Evolutionary conservation across 2,329 filamentous ascomycete genomes (phyloP).

Genomic region (Periconia sp.): DNA sequence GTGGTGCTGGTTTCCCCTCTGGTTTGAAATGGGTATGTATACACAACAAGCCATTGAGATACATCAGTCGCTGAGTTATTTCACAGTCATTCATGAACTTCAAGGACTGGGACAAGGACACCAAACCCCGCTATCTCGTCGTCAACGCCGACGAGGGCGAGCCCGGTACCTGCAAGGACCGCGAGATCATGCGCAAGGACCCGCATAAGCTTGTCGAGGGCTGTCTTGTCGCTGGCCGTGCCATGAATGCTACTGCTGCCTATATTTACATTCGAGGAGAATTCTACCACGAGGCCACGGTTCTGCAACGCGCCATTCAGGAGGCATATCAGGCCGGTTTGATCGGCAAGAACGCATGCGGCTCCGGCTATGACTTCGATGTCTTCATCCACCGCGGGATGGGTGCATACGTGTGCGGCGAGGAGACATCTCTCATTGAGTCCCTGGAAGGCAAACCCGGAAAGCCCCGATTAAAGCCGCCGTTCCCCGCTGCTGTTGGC

Average conservation of each 20-base stretch:
- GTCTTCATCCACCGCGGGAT: constrained; percentile 96
- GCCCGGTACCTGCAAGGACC: constrained; percentile 98
- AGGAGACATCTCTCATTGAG: constrained; percentile 98
- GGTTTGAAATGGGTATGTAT: constrained; percentile 92
- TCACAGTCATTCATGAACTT: constrained; percentile 99
- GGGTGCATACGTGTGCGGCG: constrained; percentile 96
- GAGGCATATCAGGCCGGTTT: constrained; percentile 94
- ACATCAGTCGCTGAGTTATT: constrained; percentile 29
- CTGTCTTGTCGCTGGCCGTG: constrained; percentile 91
- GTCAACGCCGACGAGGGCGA: constrained; percentile 99
- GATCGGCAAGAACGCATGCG: constrained; percentile 98
- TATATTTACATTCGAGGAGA: constrained; percentile 99
- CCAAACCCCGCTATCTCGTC: constrained; percentile 92
- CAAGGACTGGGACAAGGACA: constrained; percentile 99
- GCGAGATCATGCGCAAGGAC: constrained; percentile 99
- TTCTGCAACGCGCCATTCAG: constrained; percentile 94
- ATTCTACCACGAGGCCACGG: constrained; percentile 93
- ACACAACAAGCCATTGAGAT: constrained; percentile 3
- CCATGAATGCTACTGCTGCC: constrained; percentile 98
- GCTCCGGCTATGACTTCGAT: constrained; percentile 96
- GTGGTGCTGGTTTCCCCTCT: constrained; percentile 96
- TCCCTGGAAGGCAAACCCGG: constrained; percentile 98
- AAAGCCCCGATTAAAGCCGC: constrained; percentile 97
- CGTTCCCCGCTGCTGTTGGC: constrained; percentile 96
- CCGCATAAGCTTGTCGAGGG: constrained; percentile 99